Evolutionary conservation across 768 basidiomycete species (phyloP).

Genomic region (Chlorophyllum brunneum): DNA sequence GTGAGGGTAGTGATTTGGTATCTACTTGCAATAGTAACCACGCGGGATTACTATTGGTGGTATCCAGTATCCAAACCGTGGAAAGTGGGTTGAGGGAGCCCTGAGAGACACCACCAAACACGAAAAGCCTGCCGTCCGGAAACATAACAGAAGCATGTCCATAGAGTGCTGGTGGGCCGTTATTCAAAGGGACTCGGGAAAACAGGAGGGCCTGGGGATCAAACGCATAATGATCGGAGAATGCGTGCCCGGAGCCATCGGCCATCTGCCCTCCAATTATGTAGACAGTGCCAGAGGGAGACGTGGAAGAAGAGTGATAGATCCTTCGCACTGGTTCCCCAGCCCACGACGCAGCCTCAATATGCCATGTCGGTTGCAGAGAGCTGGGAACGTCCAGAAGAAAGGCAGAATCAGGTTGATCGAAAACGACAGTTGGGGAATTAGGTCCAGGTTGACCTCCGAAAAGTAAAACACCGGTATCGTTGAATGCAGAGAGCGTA

Average conservation of each 20-base stretch:
- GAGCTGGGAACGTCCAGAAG: conserved; percentile 43
- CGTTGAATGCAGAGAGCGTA: conserved; percentile 63
- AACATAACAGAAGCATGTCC: conserved; percentile 75
- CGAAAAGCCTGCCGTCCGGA: conserved; percentile 61
- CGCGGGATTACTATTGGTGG: conserved; percentile 33
- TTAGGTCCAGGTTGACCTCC: conserved; percentile 73
- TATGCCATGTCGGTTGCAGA: conserved; percentile 39
- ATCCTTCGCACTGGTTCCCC: conserved; percentile 71
- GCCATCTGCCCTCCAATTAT: conserved; percentile 77
- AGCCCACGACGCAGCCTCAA: conserved; percentile 51
- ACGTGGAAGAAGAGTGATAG: conserved; percentile 61
- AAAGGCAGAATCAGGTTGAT: conserved; percentile 58
- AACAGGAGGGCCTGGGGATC: conserved; percentile 48
- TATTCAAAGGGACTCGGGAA: conserved; percentile 45
- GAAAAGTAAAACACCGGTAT: conserved; percentile 55
- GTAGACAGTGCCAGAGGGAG: conserved; percentile 49
- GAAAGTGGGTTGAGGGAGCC: conserved; percentile 49
- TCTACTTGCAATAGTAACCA: conserved; percentile 50
- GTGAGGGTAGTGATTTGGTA: conserved; percentile 39
- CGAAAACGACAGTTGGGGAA: conserved; percentile 46
- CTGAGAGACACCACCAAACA: conserved; percentile 70
- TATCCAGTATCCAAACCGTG: conserved; percentile 63
- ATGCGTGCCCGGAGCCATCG: conserved; percentile 69
- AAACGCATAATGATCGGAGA: conserved; percentile 66
- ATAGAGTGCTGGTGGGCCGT: conserved; percentile 63